Conservation (phyloP, 2,329 filamentous ascomycete genomes). For the Endocalyx cinctus region DNA sequence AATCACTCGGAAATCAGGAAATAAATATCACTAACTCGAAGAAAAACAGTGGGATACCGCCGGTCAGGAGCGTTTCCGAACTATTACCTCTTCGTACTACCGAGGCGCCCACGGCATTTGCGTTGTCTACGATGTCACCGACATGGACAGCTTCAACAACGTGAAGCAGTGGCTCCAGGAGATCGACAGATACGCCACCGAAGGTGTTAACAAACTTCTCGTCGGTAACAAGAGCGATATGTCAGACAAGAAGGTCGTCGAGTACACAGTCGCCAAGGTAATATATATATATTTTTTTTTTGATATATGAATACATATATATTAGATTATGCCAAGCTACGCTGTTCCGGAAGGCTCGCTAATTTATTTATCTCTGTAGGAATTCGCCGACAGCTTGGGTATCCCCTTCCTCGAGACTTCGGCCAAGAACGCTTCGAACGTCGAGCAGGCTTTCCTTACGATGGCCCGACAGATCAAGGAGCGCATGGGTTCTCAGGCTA, state of each 20-base stretch:
- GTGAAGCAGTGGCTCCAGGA: slow-evolving; percentile 99
- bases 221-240: slow-evolving; percentile 99
- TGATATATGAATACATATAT: slow-evolving; percentile 30
- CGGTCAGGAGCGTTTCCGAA: slow-evolving; percentile 98
- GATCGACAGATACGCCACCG: slow-evolving; percentile 97
- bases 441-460: slow-evolving; percentile 99
- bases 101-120: slow-evolving; percentile 98
- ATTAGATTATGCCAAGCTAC: no score
- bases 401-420: slow-evolving; percentile 99
- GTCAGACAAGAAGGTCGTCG: slow-evolving; percentile 99
- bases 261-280: slow-evolving; percentile 99
- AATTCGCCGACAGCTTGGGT: slow-evolving; percentile 97
- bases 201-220: slow-evolving; percentile 98
- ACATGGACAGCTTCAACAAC: slow-evolving; percentile 99
- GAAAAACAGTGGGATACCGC: slow-evolving; percentile 88
- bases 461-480: slow-evolving; percentile 99
- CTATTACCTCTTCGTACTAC: slow-evolving; percentile 99
- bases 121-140: slow-evolving; percentile 99
- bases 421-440: slow-evolving; percentile 98
- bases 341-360: no score
- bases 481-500: slow-evolving; percentile 93
- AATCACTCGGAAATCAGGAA: no score
- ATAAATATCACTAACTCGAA: slow-evolving; percentile 22
- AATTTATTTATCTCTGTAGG: no score
- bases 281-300: no score